Conservation (phyloP, 2,329 filamentous ascomycete species). For the Fusarium vanettenii region DNA sequence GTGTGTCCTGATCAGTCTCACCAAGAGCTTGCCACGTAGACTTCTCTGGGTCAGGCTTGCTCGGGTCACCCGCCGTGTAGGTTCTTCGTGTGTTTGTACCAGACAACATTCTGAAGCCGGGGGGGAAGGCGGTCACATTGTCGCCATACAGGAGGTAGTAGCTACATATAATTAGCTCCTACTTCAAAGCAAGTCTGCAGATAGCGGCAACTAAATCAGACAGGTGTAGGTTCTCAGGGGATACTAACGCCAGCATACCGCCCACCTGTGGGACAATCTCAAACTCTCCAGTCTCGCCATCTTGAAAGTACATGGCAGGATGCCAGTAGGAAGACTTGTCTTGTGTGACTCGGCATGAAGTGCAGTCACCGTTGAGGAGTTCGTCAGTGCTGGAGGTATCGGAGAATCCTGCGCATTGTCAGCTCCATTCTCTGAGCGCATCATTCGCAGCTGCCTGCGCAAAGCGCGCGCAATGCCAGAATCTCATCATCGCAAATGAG, state of each 20-base stretch:
- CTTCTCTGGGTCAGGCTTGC: constrained; percentile 72
- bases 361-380: constrained; percentile 75
- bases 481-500: neutral
- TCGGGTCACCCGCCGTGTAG: constrained; percentile 76
- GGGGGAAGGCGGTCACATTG: constrained; percentile 79
- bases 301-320: constrained; percentile 81
- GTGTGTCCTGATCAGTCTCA: constrained; percentile 72
- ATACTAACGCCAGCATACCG: constrained; percentile 84
- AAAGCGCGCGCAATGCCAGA: neutral
- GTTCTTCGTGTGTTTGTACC: constrained; percentile 76
- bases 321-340: constrained; percentile 94
- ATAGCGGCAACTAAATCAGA: neutral
- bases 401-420: constrained; percentile 68
- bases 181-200: neutral
- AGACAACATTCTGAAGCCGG: constrained; percentile 84
- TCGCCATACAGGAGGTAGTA: constrained; percentile 84
- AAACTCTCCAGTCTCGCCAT: constrained; percentile 70
- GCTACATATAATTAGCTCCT: constrained; percentile 53
- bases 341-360: constrained; percentile 81
- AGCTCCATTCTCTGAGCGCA: constrained; percentile 16
- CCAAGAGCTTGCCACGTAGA: constrained; percentile 75
- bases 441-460: neutral
- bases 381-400: constrained; percentile 66
- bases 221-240: neutral
- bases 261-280: constrained; percentile 80